Percentiles rank a stretch among this genome's conserved stretches.
phyloP scores from a whole-genome alignment of 306 rosid genomes.

The Mimosa pudica region DNA sequence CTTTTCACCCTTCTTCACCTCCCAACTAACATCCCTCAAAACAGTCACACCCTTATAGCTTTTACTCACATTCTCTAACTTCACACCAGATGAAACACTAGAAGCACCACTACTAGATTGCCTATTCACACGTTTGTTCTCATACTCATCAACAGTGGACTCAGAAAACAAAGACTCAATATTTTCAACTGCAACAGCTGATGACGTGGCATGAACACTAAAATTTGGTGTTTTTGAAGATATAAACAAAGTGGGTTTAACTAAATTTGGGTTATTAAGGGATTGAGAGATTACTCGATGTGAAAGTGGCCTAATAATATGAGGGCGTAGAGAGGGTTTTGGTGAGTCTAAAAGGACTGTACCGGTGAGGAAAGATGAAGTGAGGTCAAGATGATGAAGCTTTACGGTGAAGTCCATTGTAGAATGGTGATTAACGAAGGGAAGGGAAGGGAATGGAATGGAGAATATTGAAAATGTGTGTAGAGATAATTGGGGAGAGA shows the following conservation, averaged over 20 bases:
- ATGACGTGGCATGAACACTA: conserved; percentile 30
- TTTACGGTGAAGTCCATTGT: conserved; percentile 68
- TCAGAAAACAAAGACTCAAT: conserved; percentile 76
- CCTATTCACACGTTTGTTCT: conserved; percentile 44
- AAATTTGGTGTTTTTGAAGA: conserved; percentile 33
- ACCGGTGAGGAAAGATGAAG: conserved; percentile 62
- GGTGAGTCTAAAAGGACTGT: conserved; percentile 52
- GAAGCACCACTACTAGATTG: conserved; percentile 66
- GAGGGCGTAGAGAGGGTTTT: conserved; percentile 37
- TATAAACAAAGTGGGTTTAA: conserved; percentile 34
- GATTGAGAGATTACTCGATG: conserved; percentile 34
- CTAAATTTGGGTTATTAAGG: conserved; percentile 31
- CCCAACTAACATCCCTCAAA: conserved; percentile 82
- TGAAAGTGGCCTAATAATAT: conserved; percentile 36
- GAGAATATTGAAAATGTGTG: not conserved
- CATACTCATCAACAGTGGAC: conserved; percentile 38
- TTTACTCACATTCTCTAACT: conserved; percentile 71
- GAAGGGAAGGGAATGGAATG: not conserved
- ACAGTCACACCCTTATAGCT: conserved; percentile 80
- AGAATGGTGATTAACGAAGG: not conserved
- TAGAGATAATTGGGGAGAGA: not conserved
- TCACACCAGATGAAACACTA: conserved; percentile 76
- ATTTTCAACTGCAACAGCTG: conserved; percentile 61
- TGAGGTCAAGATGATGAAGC: conserved; percentile 72
- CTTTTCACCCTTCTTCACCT: conserved; percentile 87